Conservation (phyloP, 345 rosid genomes). For the Eucalyptus regnans region DNA sequence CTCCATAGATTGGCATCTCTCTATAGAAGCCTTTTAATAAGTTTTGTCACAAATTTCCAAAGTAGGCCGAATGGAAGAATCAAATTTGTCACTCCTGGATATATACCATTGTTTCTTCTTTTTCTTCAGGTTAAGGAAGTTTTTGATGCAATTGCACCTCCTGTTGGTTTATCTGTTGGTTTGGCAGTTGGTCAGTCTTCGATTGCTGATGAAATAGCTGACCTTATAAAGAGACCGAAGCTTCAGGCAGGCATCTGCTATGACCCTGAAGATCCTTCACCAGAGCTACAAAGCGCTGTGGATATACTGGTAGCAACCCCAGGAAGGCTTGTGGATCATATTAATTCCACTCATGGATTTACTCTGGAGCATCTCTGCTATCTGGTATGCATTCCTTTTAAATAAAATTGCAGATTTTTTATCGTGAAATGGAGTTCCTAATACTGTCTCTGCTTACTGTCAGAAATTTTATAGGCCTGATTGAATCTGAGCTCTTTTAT, state of each 20-base stretch:
- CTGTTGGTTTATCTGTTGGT: conserved; percentile 90
- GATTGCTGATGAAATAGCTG: conserved; percentile 71
- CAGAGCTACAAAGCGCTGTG: conserved; percentile 52
- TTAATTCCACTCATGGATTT: conserved; percentile 74
- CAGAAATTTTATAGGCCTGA: background rate
- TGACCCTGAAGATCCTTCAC: conserved; percentile 51
- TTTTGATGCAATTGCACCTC: conserved; percentile 83
- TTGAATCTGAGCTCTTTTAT: background rate
- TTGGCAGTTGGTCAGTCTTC: conserved; percentile 95
- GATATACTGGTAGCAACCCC: conserved; percentile 97
- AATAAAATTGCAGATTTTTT: background rate
- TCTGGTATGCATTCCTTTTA: conserved; percentile 46
- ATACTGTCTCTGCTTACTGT: background rate
- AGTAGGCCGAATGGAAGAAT: background rate
- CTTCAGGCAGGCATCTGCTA: conserved; percentile 82
- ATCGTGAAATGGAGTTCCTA: background rate
- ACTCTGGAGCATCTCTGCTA: conserved; percentile 89
- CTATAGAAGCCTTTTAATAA: background rate
- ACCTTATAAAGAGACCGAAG: conserved; percentile 61
- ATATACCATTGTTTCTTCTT: background rate
- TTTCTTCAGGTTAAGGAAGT: conserved; percentile 69
- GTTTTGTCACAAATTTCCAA: background rate
- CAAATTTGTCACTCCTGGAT: background rate
- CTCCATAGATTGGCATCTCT: background rate
- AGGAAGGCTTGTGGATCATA: conserved; percentile 98